Evolutionary conservation across 228 moss, liverwort and hornwort species (phyloP).

Genomic region (Sphagnum fallax): DNA sequence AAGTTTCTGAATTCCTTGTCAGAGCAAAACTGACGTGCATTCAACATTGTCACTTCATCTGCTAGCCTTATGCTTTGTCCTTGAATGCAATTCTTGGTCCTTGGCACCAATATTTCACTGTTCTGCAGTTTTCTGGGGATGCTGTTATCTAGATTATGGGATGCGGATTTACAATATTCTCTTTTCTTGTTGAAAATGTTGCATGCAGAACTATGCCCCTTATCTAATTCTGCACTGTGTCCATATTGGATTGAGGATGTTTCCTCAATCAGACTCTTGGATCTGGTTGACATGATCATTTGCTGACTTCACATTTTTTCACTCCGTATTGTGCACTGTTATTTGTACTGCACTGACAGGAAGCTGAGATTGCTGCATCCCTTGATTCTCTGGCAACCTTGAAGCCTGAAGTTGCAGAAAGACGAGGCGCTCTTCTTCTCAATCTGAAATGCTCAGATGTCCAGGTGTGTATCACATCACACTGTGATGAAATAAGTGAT

Average conservation of each 20-base stretch:
- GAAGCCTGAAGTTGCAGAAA: slow-evolving; percentile 71
- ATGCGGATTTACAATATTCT: too few species aligned
- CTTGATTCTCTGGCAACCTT: slow-evolving; percentile 52
- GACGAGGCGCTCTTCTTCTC: slow-evolving; percentile 63
- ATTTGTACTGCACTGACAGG: slow-evolving; percentile 29
- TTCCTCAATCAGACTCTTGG: too few species aligned
- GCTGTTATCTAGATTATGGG: too few species aligned
- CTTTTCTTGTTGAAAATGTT: too few species aligned
- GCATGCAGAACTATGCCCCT: too few species aligned
- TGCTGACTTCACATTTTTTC: too few species aligned
- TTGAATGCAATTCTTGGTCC: neutral
- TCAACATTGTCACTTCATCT: slow-evolving; percentile 1
- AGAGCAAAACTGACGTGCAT: neutral
- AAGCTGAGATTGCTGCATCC: slow-evolving; percentile 88
- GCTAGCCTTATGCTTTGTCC: neutral
- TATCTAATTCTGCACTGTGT: too few species aligned
- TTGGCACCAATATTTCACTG: neutral
- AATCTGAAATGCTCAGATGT: slow-evolving; percentile 92
- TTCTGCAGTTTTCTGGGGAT: neutral
- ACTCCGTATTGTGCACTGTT: too few species aligned
- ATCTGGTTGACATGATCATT: too few species aligned
- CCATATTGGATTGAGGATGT: too few species aligned
- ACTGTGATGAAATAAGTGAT: too few species aligned
- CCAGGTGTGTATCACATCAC: slow-evolving; percentile 33
- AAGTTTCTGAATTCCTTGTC: neutral